Evolutionary conservation across 1,284 basidiomycete genomes (phyloP).

Genomic region (Ceratobasidium sp.): DNA sequence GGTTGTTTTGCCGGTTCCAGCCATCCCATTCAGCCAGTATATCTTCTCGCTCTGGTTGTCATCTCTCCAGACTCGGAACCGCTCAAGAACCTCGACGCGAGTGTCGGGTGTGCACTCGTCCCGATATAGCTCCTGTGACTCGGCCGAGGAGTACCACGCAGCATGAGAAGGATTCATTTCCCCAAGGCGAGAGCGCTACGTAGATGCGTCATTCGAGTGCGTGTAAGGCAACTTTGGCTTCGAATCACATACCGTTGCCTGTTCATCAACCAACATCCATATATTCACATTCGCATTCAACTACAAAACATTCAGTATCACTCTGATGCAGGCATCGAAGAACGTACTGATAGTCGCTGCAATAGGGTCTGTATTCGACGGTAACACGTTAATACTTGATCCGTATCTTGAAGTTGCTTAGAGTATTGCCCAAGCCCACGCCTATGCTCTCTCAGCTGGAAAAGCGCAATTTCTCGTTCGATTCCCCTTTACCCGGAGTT

Average conservation of each 20-base stretch:
- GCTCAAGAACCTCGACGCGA: neutral
- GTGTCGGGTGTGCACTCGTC: constrained; percentile 3
- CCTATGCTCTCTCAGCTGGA: neutral
- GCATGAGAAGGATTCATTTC: neutral
- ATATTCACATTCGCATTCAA: constrained; percentile 2
- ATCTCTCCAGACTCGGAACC: neutral
- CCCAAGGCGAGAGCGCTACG: neutral
- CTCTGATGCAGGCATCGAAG: neutral
- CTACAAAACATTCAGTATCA: neutral
- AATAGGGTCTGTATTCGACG: neutral
- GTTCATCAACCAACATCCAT: constrained; percentile 6
- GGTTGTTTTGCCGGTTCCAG: neutral
- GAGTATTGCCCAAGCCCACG: neutral
- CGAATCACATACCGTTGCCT: neutral
- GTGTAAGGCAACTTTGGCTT: too few species aligned
- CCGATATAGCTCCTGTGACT: neutral
- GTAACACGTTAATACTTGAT: neutral
- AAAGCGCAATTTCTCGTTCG: neutral
- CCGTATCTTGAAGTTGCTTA: neutral
- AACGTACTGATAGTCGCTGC: neutral
- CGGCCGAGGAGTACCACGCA: constrained; percentile 11
- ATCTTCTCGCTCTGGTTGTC: neutral
- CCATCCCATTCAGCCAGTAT: constrained; percentile 27
- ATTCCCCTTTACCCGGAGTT: too few species aligned
- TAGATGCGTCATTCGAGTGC: too few species aligned